Conservation (phyloP, 208 protist species). For the Crithidia bombi region DNA sequence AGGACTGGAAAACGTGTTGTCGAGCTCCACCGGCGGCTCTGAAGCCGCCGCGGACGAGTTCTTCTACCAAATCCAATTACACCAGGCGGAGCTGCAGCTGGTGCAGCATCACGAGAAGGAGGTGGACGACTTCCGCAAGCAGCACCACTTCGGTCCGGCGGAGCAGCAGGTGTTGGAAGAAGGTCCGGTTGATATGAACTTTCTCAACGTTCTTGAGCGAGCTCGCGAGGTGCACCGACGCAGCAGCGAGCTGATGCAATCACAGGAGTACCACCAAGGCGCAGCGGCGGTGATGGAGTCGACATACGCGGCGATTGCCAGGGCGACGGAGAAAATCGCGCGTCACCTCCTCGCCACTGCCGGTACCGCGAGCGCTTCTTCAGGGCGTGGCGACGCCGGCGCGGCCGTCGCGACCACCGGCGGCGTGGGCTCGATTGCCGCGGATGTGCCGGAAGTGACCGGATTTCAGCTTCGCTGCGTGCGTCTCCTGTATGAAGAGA, state of each 20-base stretch:
- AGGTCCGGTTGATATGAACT: slow-evolving; percentile 56
- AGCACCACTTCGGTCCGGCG: slow-evolving; percentile 64
- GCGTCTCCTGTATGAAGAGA: slow-evolving; percentile 65
- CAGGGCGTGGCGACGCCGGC: slow-evolving; percentile 9
- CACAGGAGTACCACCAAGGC: slow-evolving; percentile 58
- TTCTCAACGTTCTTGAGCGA: slow-evolving; percentile 72
- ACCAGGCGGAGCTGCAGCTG: slow-evolving; percentile 40
- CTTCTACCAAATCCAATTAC: slow-evolving; percentile 28
- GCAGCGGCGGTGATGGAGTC: slow-evolving; percentile 66
- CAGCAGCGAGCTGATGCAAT: slow-evolving; percentile 66
- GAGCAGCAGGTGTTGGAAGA: slow-evolving; percentile 71
- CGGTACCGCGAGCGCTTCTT: background rate
- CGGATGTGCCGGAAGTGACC: slow-evolving; percentile 74
- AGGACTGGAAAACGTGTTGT: slow-evolving; percentile 19
- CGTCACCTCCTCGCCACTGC: slow-evolving; percentile 61
- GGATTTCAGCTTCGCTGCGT: slow-evolving; percentile 75
- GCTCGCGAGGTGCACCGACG: slow-evolving; percentile 66
- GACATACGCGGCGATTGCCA: slow-evolving; percentile 69
- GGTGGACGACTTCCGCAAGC: slow-evolving; percentile 64
- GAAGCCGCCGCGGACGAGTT: slow-evolving; percentile 28
- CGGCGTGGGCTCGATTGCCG: slow-evolving; percentile 31
- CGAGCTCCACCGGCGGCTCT: slow-evolving; percentile 1
- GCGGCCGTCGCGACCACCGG: slow-evolving; percentile 6
- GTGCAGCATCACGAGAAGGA: slow-evolving; percentile 65
- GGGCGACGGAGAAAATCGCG: slow-evolving; percentile 66